These are phyloP conservation scores for Ziziphus jujuba DNA, from an alignment of 306 rosid species.

Conservation along the genomic window DNA sequence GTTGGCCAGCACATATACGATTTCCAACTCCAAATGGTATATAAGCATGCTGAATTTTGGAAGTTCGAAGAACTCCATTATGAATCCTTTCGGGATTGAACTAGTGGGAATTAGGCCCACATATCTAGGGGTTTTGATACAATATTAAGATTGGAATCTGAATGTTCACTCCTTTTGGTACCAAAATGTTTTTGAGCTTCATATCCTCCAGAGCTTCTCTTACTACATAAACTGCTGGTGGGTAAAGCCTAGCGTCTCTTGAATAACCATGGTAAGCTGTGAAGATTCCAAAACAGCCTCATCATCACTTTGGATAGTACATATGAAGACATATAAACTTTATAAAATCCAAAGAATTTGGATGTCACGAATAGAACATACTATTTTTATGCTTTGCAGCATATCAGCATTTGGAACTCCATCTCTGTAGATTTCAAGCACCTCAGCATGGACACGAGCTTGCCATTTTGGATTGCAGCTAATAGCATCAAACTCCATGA, in stretches of 20 bases:
- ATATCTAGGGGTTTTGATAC: conserved; percentile 43
- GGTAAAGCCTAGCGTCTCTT: conserved; percentile 67
- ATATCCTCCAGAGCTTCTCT: conserved; percentile 47
- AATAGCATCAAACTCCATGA: conserved; percentile 31
- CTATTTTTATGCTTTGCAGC: conserved; percentile 37
- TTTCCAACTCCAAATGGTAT: conserved; percentile 62
- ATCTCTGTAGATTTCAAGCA: conserved; percentile 13
- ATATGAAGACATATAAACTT: neutral
- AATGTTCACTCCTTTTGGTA: conserved; percentile 60
- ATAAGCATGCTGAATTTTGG: conserved; percentile 50
- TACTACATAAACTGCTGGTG: conserved; percentile 36
- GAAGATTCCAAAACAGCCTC: neutral
- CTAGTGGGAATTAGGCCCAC: conserved; percentile 57
- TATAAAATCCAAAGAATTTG: no score
- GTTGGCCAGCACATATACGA: conserved; percentile 57
- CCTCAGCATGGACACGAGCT: conserved; percentile 31
- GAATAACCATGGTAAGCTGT: conserved; percentile 75
- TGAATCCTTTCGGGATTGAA: conserved; percentile 67
- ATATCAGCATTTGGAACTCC: conserved; percentile 15
- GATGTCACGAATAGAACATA: no score
- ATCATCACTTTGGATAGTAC: neutral
- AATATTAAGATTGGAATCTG: conserved; percentile 50
- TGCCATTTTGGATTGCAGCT: conserved; percentile 39
- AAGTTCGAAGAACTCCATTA: conserved; percentile 49
- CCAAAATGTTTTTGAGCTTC: conserved; percentile 34